Base-by-base conservation (phyloP, 2,329 filamentous ascomycete genomes). In the Tolypocladium ophioglossoides region DNA sequence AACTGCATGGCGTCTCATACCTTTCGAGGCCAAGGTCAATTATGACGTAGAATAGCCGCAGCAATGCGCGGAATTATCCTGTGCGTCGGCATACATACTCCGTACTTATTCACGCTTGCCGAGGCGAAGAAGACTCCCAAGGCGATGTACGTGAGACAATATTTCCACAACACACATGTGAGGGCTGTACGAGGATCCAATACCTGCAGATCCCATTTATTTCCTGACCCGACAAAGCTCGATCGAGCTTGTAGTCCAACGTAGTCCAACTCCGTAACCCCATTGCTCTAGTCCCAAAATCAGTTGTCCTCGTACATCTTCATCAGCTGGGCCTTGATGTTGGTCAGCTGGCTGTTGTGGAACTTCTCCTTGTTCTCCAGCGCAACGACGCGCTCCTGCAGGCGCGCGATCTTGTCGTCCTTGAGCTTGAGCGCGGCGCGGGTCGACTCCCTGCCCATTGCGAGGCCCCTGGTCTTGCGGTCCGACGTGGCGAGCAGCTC, bases 381-480 rank as follows among this genome's bases (percentile, higher is more conserved):
- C 18, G 64, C 66, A 9, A 61, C 62, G 5, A 76, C 60, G 34
- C 64, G 62, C 40, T 63, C 64, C 62, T 74, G 68, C 52, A 78
- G 56, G 52, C 59, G 57, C 4, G 67, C 67, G 44, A 72, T 68
- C 51, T 63, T 66, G n/a, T 63, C 63, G 34, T 92, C 85, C 58
- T 84, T 84, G 5, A 76, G 74, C 63, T 81, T 83, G 37, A 89
- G 63, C 4, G 78, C 79, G 10, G 79, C 67, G n/a, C 87, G 72
- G 4, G 80, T 77, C 8, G 85, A 78, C 56, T 92, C 86, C 2
- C 87, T 74, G 0, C 86, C 85, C 57, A 78, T 78, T 40, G 75
- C 74, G 22, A 87, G 74, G 0, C 87, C 87, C 61, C 78, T 80
- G 0, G 77, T 75, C 52, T 75, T 77, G 52, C 83, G 69, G 18